Evolutionary conservation across 2,329 filamentous ascomycete genomes (phyloP).

Genomic region (Neurospora crassa): DNA sequence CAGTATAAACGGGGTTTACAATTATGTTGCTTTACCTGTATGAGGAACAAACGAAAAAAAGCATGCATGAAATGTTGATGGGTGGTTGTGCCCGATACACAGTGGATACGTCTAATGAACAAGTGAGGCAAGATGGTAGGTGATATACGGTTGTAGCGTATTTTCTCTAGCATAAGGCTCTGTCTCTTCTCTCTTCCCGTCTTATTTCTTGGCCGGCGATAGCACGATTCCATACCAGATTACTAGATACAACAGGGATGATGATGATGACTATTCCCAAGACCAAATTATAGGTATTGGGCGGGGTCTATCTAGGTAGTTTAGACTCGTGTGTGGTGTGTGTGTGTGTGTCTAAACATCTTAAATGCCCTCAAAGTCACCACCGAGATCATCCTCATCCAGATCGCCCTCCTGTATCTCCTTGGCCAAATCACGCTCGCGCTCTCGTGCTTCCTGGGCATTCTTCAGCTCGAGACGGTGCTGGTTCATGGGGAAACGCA

Average conservation of each 20-base stretch:
- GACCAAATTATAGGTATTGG: background rate
- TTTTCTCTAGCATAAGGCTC: background rate
- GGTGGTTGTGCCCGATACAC: too few species aligned
- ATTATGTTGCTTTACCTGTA: background rate
- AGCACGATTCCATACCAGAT: background rate
- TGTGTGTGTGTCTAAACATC: too few species aligned
- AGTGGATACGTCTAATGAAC: background rate
- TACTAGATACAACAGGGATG: background rate
- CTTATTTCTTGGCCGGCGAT: background rate
- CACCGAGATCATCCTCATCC: slow-evolving; percentile 91
- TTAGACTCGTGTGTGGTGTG: too few species aligned
- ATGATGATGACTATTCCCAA: background rate
- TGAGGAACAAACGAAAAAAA: too few species aligned
- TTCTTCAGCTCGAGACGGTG: slow-evolving; percentile 96
- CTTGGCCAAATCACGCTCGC: slow-evolving; percentile 94
- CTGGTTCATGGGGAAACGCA: slow-evolving; percentile 99
- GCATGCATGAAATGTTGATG: background rate
- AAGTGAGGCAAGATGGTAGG: background rate
- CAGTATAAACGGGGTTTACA: background rate
- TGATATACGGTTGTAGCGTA: background rate
- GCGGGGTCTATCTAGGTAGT: too few species aligned
- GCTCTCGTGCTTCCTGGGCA: slow-evolving; percentile 92
- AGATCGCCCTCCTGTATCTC: slow-evolving; percentile 97
- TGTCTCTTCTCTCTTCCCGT: background rate
- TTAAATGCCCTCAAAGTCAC: slow-evolving; percentile 95